Conservation (phyloP, 225 moss, liverwort and hornwort genomes). For the Marchantia paleacea region DNA sequence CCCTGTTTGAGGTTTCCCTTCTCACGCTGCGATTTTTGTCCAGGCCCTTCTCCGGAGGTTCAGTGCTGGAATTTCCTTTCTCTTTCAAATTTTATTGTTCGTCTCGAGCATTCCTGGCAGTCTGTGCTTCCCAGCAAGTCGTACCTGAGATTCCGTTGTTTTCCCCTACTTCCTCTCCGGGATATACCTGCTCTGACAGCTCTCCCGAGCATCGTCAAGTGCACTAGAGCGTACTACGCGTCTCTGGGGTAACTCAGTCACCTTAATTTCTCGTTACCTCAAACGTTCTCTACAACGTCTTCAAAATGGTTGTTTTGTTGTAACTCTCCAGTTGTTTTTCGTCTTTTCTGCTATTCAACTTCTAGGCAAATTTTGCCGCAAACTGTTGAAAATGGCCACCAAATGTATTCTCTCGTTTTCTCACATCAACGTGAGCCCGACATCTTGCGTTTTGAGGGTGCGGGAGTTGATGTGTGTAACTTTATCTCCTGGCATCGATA, state of each 20-base stretch:
- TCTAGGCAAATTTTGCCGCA: conserved; percentile 21
- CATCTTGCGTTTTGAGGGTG: conserved; percentile 26
- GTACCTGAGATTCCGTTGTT: background rate
- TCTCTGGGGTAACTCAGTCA: conserved; percentile 13
- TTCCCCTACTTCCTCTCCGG: background rate
- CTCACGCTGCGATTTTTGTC: background rate
- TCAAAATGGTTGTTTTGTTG: conserved; percentile 37
- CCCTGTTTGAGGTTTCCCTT: background rate
- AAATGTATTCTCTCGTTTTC: conserved; percentile 24
- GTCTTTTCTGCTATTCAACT: conserved; percentile 28
- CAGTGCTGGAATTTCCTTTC: background rate
- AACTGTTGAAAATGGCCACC: conserved; percentile 27
- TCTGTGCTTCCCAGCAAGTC: background rate
- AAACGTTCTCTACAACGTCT: conserved; percentile 43
- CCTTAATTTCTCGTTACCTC: conserved; percentile 47
- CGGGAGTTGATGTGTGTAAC: conserved; percentile 32
- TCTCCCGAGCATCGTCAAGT: background rate
- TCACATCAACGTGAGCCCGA: conserved; percentile 20
- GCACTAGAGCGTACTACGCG: conserved; percentile 6
- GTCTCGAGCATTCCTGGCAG: background rate
- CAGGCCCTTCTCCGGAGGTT: background rate
- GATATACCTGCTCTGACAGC: conserved; percentile 2
- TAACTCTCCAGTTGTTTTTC: conserved; percentile 39
- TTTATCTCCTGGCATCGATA: conserved; percentile 23
- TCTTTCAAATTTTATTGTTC: background rate